Base-by-base conservation (phyloP, 495 filamentous ascomycete genomes). In the Daldinia bambusicola region DNA sequence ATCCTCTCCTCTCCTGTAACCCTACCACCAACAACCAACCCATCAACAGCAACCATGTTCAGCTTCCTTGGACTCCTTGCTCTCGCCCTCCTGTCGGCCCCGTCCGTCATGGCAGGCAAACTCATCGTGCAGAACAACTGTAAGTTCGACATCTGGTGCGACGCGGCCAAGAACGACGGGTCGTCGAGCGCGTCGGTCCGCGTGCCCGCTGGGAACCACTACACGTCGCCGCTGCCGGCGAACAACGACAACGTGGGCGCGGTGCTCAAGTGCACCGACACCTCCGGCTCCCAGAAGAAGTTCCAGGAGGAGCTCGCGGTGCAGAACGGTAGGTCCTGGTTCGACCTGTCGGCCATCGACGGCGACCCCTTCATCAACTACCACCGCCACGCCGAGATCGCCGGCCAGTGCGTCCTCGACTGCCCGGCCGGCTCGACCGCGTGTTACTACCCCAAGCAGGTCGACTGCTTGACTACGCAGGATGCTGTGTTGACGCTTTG, bases 121-220 rank as follows among this genome's bases (percentile, higher is more conserved):
- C 31, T 76, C 0, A 36, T 55, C 4, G 74, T 62, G 4, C 51
- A 55, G 5, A 76, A 74, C 55, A 34, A 63, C 34, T 76, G 74
- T 34, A 3, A 16, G 0, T 76, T 76, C 30, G 9, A 40, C 4
- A 52, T 71, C 9, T 74, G 52, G 51, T 76, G 71, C 43, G 22
- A 22, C 8, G 57, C 56, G 0, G 74, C 74, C 0, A 71, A 74
- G 45, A 76, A 76, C 32, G 67, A 76, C 55, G 74, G 74, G 12
- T 36, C 52, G 0, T 71, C 55, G 2, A 31, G 60, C 10, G 57
- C 67, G 4, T 6, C 34, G 1, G 58, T 67, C 13, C 2, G 32
- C 2, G 59, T 71, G 1, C 2, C 53, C 16, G 16, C 6, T n/a
- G 1, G 67, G 61, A 18, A 31, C 40, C 6, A 8, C 0, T 74